phyloP scores from a whole-genome alignment of 768 basidiomycete genomes.

The Lactarius pseudohatsudake region DNA sequence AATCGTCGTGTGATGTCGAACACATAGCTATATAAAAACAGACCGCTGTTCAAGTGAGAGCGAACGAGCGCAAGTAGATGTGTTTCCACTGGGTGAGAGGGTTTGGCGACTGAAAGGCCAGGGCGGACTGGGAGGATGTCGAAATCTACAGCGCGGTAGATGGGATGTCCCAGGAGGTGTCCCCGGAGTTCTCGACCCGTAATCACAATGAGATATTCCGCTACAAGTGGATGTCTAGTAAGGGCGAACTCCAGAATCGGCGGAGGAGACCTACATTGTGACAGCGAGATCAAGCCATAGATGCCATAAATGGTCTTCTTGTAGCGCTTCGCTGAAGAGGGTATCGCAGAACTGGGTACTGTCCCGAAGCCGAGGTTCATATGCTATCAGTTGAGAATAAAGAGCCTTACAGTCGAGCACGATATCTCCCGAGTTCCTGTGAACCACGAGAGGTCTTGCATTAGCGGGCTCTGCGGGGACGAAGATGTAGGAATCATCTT shows the following conservation, averaged over 20 bases:
- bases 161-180: constrained; percentile 77
- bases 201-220: constrained; percentile 90
- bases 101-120: constrained; percentile 60
- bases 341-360: constrained; percentile 36
- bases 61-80: constrained; percentile 85
- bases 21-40: constrained; percentile 86
- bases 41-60: constrained; percentile 76
- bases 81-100: constrained; percentile 83
- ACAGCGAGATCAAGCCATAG: constrained; percentile 71
- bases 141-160: constrained; percentile 89
- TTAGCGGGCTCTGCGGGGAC: constrained; percentile 62
- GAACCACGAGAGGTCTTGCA: constrained; percentile 66
- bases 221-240: constrained; percentile 42
- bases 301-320: constrained; percentile 73
- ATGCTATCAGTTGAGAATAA: constrained; percentile 9
- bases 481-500: constrained; percentile 75
- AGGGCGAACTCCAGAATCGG: not conserved
- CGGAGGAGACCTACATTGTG: constrained; percentile 54
- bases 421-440: constrained; percentile 74
- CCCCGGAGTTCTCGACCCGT: constrained; percentile 79
- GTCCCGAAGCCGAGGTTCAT: constrained; percentile 5
- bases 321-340: constrained; percentile 56
- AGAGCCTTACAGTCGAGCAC: constrained; percentile 58
- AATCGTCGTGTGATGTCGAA: constrained; percentile 88
- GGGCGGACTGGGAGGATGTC: constrained; percentile 86